phyloP scores from a whole-genome alignment of 192 early-diverging fungal species.

The Chytriomyces sp. region DNA sequence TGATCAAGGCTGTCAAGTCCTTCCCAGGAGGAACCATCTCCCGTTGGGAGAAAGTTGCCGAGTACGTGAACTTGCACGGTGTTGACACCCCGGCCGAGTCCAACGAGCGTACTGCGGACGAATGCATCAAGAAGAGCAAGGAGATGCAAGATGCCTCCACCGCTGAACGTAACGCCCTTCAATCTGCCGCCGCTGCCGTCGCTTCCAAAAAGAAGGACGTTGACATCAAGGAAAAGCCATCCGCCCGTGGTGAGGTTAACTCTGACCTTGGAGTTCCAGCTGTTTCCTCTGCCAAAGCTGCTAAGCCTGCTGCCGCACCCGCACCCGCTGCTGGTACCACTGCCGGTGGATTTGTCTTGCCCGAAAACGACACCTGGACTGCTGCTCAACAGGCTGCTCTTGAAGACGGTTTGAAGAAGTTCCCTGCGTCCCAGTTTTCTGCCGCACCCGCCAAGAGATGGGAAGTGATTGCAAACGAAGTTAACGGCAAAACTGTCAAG shows the following conservation, averaged over 20 bases:
- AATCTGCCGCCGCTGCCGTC: slow-evolving; percentile 36
- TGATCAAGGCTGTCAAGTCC: slow-evolving; percentile 82
- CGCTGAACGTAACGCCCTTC: slow-evolving; percentile 45
- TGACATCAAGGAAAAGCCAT: slow-evolving; percentile 41
- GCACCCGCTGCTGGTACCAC: slow-evolving; percentile 22
- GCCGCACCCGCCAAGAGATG: slow-evolving; percentile 53
- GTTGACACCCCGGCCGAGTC: slow-evolving; percentile 56
- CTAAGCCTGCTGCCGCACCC: slow-evolving; percentile 18
- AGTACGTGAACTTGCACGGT: slow-evolving; percentile 77
- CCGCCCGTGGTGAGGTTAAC: slow-evolving; percentile 32
- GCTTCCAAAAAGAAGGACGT: slow-evolving; percentile 40
- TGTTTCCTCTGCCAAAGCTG: slow-evolving; percentile 11
- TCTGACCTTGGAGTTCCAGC: slow-evolving; percentile 21
- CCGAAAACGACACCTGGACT: slow-evolving; percentile 47
- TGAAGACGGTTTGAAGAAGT: slow-evolving; percentile 54
- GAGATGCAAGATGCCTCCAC: slow-evolving; percentile 66
- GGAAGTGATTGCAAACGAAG: slow-evolving; percentile 55
- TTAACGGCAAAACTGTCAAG: slow-evolving; percentile 54
- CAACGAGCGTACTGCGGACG: slow-evolving; percentile 58
- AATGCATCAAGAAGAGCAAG: slow-evolving; percentile 73
- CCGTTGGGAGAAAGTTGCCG: slow-evolving; percentile 81
- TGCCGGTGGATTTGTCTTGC: slow-evolving; percentile 33
- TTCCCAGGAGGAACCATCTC: slow-evolving; percentile 78
- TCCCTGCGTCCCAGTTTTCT: slow-evolving; percentile 47
- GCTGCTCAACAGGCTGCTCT: slow-evolving; percentile 52